A percentile compares a stretch with the other conserved stretches of the same genome.
Evolutionary conservation across 176 grass and related monocot genomes (phyloP).

Genomic region (Neostapfia colusana): DNA sequence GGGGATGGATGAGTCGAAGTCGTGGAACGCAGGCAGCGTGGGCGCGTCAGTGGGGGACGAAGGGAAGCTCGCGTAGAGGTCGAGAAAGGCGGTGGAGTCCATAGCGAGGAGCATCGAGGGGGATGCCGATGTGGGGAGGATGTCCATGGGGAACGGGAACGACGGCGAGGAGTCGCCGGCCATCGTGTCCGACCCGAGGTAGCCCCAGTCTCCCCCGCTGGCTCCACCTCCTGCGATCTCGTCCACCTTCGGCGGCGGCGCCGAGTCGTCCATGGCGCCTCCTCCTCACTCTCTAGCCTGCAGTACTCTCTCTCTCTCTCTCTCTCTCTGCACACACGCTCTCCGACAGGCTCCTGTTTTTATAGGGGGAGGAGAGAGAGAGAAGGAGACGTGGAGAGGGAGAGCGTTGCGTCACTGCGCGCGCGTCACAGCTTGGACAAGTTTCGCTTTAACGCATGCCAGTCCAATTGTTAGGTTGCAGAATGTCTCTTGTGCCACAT

Average conservation of each 20-base stretch:
- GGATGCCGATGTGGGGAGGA: conserved; percentile 24
- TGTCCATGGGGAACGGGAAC: conserved; percentile 39
- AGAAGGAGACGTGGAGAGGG: neutral
- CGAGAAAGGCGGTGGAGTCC: conserved; percentile 48
- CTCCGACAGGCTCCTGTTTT: neutral
- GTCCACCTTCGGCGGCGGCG: conserved; percentile 35
- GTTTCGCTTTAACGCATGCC: neutral
- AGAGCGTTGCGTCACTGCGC: neutral
- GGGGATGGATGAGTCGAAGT: conserved; percentile 41
- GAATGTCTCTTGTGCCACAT: neutral
- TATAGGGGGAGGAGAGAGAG: neutral
- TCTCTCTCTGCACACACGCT: neutral
- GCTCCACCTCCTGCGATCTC: conserved; percentile 33
- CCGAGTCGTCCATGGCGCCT: conserved; percentile 42
- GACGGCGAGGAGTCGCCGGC: conserved; percentile 28
- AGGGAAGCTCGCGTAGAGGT: conserved; percentile 42
- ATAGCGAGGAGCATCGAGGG: conserved; percentile 48
- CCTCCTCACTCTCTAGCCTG: neutral
- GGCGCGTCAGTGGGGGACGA: conserved; percentile 42
- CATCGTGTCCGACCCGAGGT: conserved; percentile 45
- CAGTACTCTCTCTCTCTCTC: neutral
- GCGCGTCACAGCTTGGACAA: neutral
- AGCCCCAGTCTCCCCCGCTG: conserved; percentile 43
- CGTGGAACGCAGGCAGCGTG: conserved; percentile 38
- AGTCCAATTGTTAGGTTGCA: neutral